phyloP scores from a whole-genome alignment of 495 filamentous ascomycete species.

The Xylaria sp. region DNA sequence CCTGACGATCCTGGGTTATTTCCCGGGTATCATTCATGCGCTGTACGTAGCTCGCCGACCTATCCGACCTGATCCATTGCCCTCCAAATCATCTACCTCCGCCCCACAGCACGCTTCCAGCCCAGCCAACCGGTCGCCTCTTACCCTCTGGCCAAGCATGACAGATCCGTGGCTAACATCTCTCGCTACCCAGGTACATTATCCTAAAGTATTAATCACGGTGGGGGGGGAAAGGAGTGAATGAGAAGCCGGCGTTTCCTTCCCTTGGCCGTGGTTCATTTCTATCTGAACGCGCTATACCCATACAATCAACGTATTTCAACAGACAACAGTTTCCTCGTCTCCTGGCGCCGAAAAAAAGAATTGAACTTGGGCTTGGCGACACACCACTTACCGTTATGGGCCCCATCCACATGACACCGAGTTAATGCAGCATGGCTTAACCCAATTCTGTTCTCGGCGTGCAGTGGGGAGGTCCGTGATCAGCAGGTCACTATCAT shows the following conservation, averaged over 20 bases:
- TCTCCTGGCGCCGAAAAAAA: not conserved
- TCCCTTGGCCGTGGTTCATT: conserved; percentile 7
- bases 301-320: conserved; percentile 15
- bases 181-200: conserved; percentile 47
- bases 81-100: not conserved
- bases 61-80: not conserved
- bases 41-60: conserved; percentile 53
- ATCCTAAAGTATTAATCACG: conserved; percentile 56
- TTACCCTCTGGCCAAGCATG: not conserved
- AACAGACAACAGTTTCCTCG: not conserved
- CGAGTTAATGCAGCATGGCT: not conserved
- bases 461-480: not conserved
- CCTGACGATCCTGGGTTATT: conserved; percentile 82
- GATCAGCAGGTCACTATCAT: not conserved
- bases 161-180: conserved; percentile 25
- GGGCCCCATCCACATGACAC: not conserved
- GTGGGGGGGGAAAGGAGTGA: not conserved
- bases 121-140: not conserved
- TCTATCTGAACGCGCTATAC: conserved; percentile 19
- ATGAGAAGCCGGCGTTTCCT: conserved; percentile 7
- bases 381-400: not conserved
- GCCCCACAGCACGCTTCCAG: conserved; percentile 4
- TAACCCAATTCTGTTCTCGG: conserved; percentile 1
- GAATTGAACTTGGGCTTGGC: conserved; percentile 8
- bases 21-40: conserved; percentile 78